These are phyloP conservation scores for Pulicaria dysenterica DNA, from an alignment of 129 eudicot genomes.

Conservation along the genomic window DNA sequence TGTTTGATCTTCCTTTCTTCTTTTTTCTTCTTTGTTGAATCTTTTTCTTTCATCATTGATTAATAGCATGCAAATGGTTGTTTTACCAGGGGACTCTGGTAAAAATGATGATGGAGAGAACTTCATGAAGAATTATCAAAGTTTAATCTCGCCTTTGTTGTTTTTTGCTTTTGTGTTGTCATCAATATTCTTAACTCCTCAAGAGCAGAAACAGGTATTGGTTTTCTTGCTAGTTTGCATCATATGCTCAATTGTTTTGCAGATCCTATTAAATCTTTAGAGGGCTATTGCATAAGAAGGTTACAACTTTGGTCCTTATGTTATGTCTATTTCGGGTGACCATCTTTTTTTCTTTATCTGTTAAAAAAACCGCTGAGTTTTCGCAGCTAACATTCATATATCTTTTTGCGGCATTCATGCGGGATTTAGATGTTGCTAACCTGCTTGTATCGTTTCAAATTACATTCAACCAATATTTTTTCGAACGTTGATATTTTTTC, in stretches of 20 bases:
- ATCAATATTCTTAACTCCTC: constrained; percentile 43
- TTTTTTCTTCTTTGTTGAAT: neutral
- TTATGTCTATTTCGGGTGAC: neutral
- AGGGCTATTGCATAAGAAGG: constrained; percentile 12
- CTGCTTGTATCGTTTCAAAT: neutral
- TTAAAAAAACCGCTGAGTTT: neutral
- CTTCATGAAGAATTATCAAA: constrained; percentile 44
- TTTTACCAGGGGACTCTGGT: constrained; percentile 52
- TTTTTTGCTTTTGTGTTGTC: constrained; percentile 49
- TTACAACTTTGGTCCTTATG: constrained; percentile 5
- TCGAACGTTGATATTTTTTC: neutral
- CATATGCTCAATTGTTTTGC: neutral
- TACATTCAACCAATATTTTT: neutral
- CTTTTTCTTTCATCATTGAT: neutral
- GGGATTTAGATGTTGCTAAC: neutral
- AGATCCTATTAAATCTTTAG: neutral
- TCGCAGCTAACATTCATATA: neutral
- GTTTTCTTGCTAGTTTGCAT: neutral
- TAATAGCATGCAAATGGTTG: constrained; percentile 1
- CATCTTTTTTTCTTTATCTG: neutral
- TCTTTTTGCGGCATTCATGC: too few species aligned
- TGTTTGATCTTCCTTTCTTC: neutral
- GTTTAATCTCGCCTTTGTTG: constrained; percentile 40
- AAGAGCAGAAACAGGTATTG: constrained; percentile 56
- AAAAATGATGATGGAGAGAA: constrained; percentile 50